Base-by-base conservation (phyloP, 2,329 filamentous ascomycete genomes). In the Trematosphaeria pertusa region DNA sequence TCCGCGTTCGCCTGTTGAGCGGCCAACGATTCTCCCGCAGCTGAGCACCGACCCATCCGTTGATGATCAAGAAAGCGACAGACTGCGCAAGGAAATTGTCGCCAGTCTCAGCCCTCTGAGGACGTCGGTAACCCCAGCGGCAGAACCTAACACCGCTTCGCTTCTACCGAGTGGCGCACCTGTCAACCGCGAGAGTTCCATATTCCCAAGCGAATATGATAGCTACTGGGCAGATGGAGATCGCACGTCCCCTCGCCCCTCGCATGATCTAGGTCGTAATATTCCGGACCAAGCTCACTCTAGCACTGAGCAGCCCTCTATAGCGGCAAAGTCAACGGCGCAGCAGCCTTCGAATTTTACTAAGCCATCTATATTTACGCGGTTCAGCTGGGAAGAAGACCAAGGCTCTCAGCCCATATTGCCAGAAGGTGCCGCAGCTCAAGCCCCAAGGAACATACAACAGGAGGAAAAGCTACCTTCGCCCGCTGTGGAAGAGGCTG, bases 11-110 rank as follows among this genome's bases (percentile, higher is more conserved):
- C 48, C 50, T n/a, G 54, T 57, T 8, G 56, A 59, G 17, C 59
- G 64, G 8, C 67, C 67, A 8, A 37, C 48, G 9, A 59, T 71
- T 30, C 37, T 67, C 18, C 55, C 64, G 14, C 63, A 72, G 35
- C 46, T 78, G 37, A 82, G 79, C 59, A 81, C 79, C 0, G 77
- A 78, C 8, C 77, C 78, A 6, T 74, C 73, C 6, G 79, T 80
- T 0, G 79, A 83, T 21, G 76, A 86, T 48, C 83, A 86, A 55
- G 87, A 91, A 60, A 91, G 82, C 59, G 88, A 92, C 55, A 78
- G 82, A 45, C 68, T 92, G 36, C 80, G 85, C 20, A 86, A 89
- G 48, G 89, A 92, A 59, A 92, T 92, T 43, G 84, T 90, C 42
- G 84, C 82, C 47, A 88, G 84, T 32, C 75, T 92, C 2, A 64